Evolutionary conservation across 208 protist species (phyloP).

Genomic region (Leishmania mexicana): DNA sequence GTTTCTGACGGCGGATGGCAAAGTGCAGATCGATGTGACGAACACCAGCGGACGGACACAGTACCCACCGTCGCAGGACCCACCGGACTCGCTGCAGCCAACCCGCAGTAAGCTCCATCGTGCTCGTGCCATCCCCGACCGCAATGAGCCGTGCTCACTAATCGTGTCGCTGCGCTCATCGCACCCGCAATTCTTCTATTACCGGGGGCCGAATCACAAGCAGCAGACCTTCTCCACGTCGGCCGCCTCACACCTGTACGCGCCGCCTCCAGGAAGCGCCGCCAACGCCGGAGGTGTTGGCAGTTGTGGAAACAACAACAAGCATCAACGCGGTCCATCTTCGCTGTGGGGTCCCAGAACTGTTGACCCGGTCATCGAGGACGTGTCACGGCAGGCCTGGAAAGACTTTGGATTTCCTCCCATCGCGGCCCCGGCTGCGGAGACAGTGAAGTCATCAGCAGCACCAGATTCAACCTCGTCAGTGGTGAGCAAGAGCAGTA

Average conservation of each 20-base stretch:
- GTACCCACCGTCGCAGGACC: neutral
- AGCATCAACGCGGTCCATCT: constrained; percentile 5
- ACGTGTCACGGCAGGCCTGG: constrained; percentile 28
- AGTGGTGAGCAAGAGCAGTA: neutral
- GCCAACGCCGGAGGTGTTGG: neutral
- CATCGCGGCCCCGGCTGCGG: neutral
- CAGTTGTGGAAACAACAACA: neutral
- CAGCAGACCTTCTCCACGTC: neutral
- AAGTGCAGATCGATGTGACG: constrained; percentile 34
- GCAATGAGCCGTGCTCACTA: constrained; percentile 46
- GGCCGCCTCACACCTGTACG: constrained; percentile 13
- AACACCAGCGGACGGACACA: constrained; percentile 33
- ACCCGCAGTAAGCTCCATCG: neutral
- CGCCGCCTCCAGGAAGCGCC: neutral
- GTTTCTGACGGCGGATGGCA: constrained; percentile 36
- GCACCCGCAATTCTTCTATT: constrained; percentile 61
- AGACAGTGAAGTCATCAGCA: neutral
- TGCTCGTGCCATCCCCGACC: constrained; percentile 1
- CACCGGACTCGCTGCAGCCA: neutral
- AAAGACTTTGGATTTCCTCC: constrained; percentile 19
- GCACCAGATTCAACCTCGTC: neutral
- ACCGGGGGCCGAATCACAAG: constrained; percentile 14
- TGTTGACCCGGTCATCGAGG: constrained; percentile 15
- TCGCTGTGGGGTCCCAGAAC: constrained; percentile 18
- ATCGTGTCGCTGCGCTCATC: constrained; percentile 74